phyloP scores from a whole-genome alignment of 2,329 filamentous ascomycete genomes.

The Penicillium sp. region DNA sequence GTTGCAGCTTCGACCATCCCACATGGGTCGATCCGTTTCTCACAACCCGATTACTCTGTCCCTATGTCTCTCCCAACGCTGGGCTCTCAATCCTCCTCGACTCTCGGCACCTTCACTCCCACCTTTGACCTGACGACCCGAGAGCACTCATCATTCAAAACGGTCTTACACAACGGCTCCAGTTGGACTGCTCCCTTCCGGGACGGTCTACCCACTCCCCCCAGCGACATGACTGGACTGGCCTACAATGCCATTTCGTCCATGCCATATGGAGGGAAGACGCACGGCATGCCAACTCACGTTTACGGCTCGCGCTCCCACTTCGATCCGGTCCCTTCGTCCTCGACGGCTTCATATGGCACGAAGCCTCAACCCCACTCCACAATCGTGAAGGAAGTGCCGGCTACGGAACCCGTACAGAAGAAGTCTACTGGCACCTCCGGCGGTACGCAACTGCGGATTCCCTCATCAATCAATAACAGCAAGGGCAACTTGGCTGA shows the following conservation, averaged over 20 bases:
- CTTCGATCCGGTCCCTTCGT: constrained; percentile 21
- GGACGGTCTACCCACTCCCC: constrained; percentile 43
- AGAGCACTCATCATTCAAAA: constrained; percentile 12
- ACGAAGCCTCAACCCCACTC: constrained; percentile 25
- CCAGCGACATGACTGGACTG: constrained; percentile 43
- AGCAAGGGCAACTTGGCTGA: constrained; percentile 74
- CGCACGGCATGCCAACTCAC: constrained; percentile 25
- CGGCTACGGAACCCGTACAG: constrained; percentile 21
- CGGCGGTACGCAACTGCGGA: constrained; percentile 58
- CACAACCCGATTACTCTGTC: constrained; percentile 13
- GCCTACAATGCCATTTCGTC: constrained; percentile 35
- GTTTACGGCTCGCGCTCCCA: constrained; percentile 24
- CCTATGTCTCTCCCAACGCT: constrained; percentile 36
- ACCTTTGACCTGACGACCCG: constrained; percentile 22
- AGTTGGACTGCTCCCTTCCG: constrained; percentile 37
- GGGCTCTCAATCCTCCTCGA: constrained; percentile 27
- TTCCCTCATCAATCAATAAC: constrained; percentile 72
- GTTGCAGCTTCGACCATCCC: constrained; percentile 3
- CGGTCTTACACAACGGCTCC: constrained; percentile 19
- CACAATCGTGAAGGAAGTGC: constrained; percentile 21
- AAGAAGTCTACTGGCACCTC: constrained; percentile 34
- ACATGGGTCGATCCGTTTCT: constrained; percentile 14
- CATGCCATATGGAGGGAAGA: constrained; percentile 32
- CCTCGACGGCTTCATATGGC: constrained; percentile 16
- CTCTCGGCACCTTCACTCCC: constrained; percentile 28